Evolutionary conservation across 1,284 basidiomycete genomes (phyloP), one percentile per base, ranked within the genome.

Genomic region (Porodaedalea pini): DNA sequence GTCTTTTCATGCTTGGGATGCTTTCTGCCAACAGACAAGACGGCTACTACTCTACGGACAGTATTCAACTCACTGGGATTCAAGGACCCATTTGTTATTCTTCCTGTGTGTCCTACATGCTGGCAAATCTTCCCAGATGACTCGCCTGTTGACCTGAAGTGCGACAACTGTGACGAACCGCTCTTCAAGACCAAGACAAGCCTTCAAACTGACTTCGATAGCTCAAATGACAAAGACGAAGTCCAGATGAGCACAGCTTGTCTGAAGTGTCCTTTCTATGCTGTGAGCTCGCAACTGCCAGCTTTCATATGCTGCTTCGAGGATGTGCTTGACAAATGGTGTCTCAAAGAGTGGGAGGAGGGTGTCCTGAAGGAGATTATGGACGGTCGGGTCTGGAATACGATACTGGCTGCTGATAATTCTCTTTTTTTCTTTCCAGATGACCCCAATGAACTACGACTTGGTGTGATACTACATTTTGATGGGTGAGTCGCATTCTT

Each of bases 381-480:
- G 43, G 60, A 61, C 40, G 60, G 59, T 6, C 25, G 43, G 3
- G 34, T 64, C 2, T 63, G 60, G 62, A 51, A 61, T 15, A 44
- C 41, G 19, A 19, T 64, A 2, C 36, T 37, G 17, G 62, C 36
- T 3, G 27, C 39, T 15, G 63, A 63, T 40, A 56, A 57, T 5
- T 48, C 23, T 11, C 53, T 15, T 5, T 64, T 64, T 51, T 64
- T 64, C 32, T 41, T 48, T 17, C 54, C 8, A 15, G 54, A 17
- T 19, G 47, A 48, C 19, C 47, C 47, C 17, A 19, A 31, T 34
- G 47, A 15, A 49, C 45, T 19, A 56, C 58, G 48, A 36, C 57
- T 27, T 44, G 61, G 10, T 1, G 27, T 61, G 0, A 56, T 53
- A 2, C 23, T 60, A 2, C 37, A 36, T 15, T 45, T 58, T 21